phyloP scores from a whole-genome alignment of 23 red algal species.

The Gracilaria caudata region DNA sequence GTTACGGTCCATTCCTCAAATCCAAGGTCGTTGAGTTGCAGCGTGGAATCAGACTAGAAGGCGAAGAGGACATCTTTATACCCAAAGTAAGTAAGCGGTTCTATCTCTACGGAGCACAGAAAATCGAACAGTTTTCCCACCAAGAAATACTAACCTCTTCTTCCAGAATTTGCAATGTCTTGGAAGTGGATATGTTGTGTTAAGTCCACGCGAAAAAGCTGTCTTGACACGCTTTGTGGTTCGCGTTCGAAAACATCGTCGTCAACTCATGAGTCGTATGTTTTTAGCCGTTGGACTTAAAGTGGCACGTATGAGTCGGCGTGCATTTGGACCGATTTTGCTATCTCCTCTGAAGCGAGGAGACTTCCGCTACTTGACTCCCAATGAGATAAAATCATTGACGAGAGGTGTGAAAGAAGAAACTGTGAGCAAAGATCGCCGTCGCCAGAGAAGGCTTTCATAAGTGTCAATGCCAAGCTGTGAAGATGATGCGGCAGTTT shows the following conservation, averaged over 20 bases:
- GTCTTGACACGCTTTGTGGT: conserved; percentile 40
- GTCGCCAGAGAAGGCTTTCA: background rate
- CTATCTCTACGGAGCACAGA: background rate
- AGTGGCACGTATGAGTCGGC: conserved; percentile 31
- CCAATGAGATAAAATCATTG: conserved; percentile 62
- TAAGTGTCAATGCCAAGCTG: background rate
- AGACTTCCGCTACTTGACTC: conserved; percentile 37
- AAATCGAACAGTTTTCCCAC: background rate
- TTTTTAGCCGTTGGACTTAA: conserved; percentile 35
- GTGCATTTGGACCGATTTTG: conserved; percentile 36
- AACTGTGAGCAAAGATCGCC: background rate
- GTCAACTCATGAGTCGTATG: conserved; percentile 36
- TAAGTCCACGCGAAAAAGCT: conserved; percentile 7
- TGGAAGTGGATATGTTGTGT: conserved; percentile 21
- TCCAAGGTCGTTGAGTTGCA: background rate
- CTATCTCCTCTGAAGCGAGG: conserved; percentile 36
- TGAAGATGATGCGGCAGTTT: background rate
- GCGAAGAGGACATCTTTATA: background rate
- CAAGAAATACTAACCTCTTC: background rate
- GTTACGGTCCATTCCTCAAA: conserved; percentile 4
- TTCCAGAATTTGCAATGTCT: conserved; percentile 19
- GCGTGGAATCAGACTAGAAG: conserved; percentile 33
- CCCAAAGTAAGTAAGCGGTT: conserved; percentile 27
- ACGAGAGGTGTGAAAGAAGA: conserved; percentile 38
- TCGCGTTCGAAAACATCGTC: conserved; percentile 39